Evolutionary conservation across 1,284 basidiomycete genomes (phyloP), one percentile per base, ranked within the genome.

Genomic region (Ceratobasidium sp.): DNA sequence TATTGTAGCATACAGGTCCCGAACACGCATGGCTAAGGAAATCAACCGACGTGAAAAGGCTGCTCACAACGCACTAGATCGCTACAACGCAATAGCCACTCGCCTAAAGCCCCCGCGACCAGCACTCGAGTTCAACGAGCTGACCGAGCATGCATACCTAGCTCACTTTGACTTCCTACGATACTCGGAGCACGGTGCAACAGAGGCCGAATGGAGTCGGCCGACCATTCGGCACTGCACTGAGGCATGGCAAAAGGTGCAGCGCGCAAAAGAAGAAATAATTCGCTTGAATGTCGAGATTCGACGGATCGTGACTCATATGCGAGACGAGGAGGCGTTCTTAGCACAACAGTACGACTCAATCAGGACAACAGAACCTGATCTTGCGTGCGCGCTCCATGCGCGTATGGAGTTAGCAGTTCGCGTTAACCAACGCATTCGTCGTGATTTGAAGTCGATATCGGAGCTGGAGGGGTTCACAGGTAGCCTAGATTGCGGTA

Each of bases 131-230:
- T 84, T 82, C 82, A 26, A 75, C 1, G 68, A 82, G 28, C 82
- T 85, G 0, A 80, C 82, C 0, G 80, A 84, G 12, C 85, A 84
- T 78, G 67, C 78, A 2, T 85, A 85, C 62, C 78, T 87, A 1
- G 83, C 82, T 1, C 83, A 87, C 50, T 86, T 87, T 77, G 78
- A 81, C 17, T 81, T 87, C 0, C 82, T 87, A 0, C 79, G 82
- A 2, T 82, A 84, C 40, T 82, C 82, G 1, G 80, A 80, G 1
- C 80, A 83, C 46, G 83, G 86, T 52, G 75, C 86, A 1, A 79
- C 61, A 1, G 61, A 81, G 0, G 80, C 81, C 52, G 81, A 78
- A 1, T 87, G 86, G 86, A 79, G 83, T 0, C 61, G 80, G 2
- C 82, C 84, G 0, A 79, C 78, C 0, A 80, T 80, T 0, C 82